Evolutionary conservation across 169 alveolate genomes (phyloP), one percentile per base, ranked within the genome.

Genomic region (Babesia bigemina): DNA sequence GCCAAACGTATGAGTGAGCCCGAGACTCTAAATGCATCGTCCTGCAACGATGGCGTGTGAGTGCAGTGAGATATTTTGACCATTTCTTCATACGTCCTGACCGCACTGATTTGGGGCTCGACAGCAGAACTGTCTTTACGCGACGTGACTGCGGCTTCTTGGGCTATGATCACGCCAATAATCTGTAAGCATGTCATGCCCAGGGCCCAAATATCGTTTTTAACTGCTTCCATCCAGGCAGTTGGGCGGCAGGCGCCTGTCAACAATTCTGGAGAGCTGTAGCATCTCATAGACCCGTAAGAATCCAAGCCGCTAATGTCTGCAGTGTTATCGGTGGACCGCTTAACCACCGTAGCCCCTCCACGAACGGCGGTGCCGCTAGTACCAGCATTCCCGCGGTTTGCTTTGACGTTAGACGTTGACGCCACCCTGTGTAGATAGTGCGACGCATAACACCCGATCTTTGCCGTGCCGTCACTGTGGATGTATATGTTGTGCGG

Each of bases 181-280:
- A 26, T 9, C 62, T 79, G 74, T 21, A 79, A 39, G 29, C 62
- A 22, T 13, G 65, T 52, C 21, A 81, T 81, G 29, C 88, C 88
- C 36, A 81, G 61, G 28, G 73, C 48, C 88, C 88, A 81, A 9
- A 75, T 45, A 39, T 81, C 88, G 42, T 67, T 73, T 29, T 59
- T 79, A 19, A 79, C 21, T 19, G 57, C 36, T 9, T 60, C 60
- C 4, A 13, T 13, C 57, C 65, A 29, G 21, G 26, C 49, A 13
- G 26, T 14, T 13, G 29, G 48, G 33, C 42, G 45, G 14, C 19
- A 10, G 24, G 9, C 7, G 17, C 53, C 39, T 6, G 19, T 12
- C 36, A 77, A 12, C 3, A 55, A 42, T 53, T 77, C 86, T 21
- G 86, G 86, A 7, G 86, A 47, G n/a, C 28, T 17, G 39, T 55